Conservation (phyloP, 2,329 filamentous ascomycete genomes). For the Colletotrichum siamense region DNA sequence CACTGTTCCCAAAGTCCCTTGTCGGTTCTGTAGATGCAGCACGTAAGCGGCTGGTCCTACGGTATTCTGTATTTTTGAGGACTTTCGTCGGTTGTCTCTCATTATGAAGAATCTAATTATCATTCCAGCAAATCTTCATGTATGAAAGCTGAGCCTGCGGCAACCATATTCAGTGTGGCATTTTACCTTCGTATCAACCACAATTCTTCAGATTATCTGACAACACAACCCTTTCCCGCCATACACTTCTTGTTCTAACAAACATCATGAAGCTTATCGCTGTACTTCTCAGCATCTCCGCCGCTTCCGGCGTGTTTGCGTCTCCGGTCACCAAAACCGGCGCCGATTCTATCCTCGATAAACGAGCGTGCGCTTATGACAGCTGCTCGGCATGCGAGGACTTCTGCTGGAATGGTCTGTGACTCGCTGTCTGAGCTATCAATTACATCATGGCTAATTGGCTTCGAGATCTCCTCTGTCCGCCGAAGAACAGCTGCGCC, state of each 20-base stretch:
- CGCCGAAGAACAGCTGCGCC: not conserved
- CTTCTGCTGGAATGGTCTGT: not conserved
- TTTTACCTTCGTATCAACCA: rapidly evolving
- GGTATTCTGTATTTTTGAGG: not conserved
- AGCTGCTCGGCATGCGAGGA: not conserved
- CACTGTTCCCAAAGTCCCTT: not conserved
- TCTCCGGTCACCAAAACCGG: not conserved
- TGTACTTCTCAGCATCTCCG: not conserved
- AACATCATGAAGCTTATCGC: not conserved
- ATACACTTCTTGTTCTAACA: not conserved
- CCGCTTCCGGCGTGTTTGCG: not conserved
- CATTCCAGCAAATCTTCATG: not conserved
- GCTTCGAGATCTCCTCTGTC: not conserved
- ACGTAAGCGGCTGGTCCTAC: not conserved
- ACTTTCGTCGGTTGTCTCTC: not conserved
- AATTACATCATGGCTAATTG: not conserved
- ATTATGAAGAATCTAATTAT: not conserved
- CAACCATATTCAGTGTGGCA: rapidly evolving
- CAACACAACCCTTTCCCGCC: rapidly evolving
- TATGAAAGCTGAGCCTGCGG: not conserved
- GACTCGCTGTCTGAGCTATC: rapidly evolving
- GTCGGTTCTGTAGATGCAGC: not conserved
- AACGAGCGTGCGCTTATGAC: not conserved
- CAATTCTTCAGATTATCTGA: not conserved
- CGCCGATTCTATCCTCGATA: not conserved